These are phyloP conservation scores for Cokeromyces recurvatus DNA, from an alignment of 371 early-diverging fungal genomes.

Conservation along the genomic window DNA sequence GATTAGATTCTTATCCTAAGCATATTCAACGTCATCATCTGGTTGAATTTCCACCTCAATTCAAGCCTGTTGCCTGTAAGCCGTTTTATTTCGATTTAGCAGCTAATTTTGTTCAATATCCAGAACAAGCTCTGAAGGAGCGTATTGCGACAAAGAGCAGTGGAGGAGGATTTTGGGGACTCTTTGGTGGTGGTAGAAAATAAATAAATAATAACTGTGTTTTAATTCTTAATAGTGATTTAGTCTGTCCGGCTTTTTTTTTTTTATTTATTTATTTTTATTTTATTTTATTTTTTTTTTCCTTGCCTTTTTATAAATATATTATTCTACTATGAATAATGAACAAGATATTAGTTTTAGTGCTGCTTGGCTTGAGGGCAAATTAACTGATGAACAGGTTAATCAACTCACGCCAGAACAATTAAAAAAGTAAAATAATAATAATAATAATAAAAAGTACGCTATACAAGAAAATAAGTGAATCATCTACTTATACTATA, in stretches of 20 bases:
- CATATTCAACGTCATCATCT: slow-evolving; percentile 37
- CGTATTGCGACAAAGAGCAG: slow-evolving; percentile 18
- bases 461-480: too few relatives aligned
- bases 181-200: too few relatives aligned
- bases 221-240: too few relatives aligned
- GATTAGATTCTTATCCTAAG: slow-evolving; percentile 48
- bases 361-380: slow-evolving; percentile 31
- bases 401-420: slow-evolving; percentile 26
- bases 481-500: neutral
- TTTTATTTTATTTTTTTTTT: too few relatives aligned
- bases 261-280: too few relatives aligned
- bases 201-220: too few relatives aligned
- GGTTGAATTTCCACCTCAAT: slow-evolving; percentile 64
- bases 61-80: slow-evolving; percentile 69
- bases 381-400: slow-evolving; percentile 31
- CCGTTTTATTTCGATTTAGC: slow-evolving; percentile 83
- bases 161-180: slow-evolving; percentile 22
- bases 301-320: too few relatives aligned
- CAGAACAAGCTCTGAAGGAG: slow-evolving; percentile 25
- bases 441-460: too few relatives aligned
- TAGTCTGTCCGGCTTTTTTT: too few relatives aligned
- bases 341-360: slow-evolving; percentile 16
- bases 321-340: slow-evolving; percentile 5
- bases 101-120: slow-evolving; percentile 67
- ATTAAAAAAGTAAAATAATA: slow-evolving; percentile 30